Conservation (phyloP, 805 yeast genomes). For the Cyberlindnera bimundalis region DNA sequence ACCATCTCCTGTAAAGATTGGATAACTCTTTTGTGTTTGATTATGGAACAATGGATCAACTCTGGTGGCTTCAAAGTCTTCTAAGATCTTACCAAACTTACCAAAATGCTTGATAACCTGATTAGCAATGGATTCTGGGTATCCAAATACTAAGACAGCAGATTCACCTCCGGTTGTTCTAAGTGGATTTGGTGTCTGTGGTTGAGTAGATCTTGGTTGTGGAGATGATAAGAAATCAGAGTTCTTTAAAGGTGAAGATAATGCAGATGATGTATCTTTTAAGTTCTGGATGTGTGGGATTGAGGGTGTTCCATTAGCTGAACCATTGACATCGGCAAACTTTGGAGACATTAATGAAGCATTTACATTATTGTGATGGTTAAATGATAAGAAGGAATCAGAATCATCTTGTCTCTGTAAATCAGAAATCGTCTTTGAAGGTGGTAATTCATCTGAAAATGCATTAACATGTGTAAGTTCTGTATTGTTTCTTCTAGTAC, state of each 20-base stretch:
- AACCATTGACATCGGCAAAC: constrained; percentile 5
- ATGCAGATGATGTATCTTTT: constrained; percentile 10
- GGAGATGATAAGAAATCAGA: background rate
- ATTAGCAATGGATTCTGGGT: constrained; percentile 70
- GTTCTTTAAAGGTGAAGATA: constrained; percentile 21
- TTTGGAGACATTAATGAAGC: constrained; percentile 8
- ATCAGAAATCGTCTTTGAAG: constrained; percentile 37
- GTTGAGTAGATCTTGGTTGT: constrained; percentile 1
- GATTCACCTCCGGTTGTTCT: constrained; percentile 36
- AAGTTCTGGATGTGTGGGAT: background rate
- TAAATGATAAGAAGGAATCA: constrained; percentile 22
- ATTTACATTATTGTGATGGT: constrained; percentile 14
- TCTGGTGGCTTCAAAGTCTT: constrained; percentile 54
- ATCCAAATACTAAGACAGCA: constrained; percentile 85
- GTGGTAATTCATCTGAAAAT: constrained; percentile 41
- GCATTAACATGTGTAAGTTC: constrained; percentile 27
- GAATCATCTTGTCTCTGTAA: constrained; percentile 37
- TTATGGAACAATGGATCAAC: constrained; percentile 25
- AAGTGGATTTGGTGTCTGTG: constrained; percentile 1
- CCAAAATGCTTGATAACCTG: constrained; percentile 68
- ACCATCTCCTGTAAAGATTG: constrained; percentile 79
- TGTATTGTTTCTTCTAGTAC: constrained; percentile 31
- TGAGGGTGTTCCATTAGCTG: constrained; percentile 4
- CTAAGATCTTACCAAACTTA: constrained; percentile 76
- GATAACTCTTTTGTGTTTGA: constrained; percentile 38